A percentile compares a stretch with the other conserved stretches of the same genome.
Evolutionary conservation across 768 basidiomycete species (phyloP).

Genomic region (Amanita muscaria): DNA sequence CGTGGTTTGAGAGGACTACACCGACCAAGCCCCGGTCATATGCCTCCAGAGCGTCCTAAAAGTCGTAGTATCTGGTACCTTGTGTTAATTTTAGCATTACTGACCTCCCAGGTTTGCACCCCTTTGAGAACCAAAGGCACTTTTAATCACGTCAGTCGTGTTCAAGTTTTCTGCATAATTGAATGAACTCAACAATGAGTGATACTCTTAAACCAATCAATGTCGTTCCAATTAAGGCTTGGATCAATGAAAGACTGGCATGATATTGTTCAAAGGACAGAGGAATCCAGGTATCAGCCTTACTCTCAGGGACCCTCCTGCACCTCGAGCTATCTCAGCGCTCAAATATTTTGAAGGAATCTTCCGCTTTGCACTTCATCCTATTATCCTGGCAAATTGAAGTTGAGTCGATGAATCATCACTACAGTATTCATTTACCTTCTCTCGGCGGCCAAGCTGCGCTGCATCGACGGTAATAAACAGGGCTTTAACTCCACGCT

Average conservation of each 20-base stretch:
- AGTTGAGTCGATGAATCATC: neutral
- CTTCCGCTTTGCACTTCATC: constrained; percentile 86
- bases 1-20: constrained; percentile 80
- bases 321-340: constrained; percentile 82
- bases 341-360: constrained; percentile 45
- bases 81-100: constrained; percentile 12
- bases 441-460: constrained; percentile 88
- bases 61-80: neutral
- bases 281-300: constrained; percentile 15
- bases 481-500: constrained; percentile 82
- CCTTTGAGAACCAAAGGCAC: constrained; percentile 92
- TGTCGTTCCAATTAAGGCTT: constrained; percentile 75
- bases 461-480: constrained; percentile 99
- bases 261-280: neutral
- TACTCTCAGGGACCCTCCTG: constrained; percentile 88
- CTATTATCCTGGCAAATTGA: constrained; percentile 65
- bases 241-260: constrained; percentile 90
- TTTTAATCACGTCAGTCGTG: constrained; percentile 17
- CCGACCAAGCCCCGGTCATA: constrained; percentile 69
- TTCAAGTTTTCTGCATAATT: constrained; percentile 8
- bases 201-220: constrained; percentile 74
- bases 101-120: constrained; percentile 74
- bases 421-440: constrained; percentile 30
- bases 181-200: constrained; percentile 54
- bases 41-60: constrained; percentile 72